Evolutionary conservation across 176 grass and related monocot genomes (phyloP), one percentile per base, ranked within the genome.

Genomic region (Oryza australiensis): DNA sequence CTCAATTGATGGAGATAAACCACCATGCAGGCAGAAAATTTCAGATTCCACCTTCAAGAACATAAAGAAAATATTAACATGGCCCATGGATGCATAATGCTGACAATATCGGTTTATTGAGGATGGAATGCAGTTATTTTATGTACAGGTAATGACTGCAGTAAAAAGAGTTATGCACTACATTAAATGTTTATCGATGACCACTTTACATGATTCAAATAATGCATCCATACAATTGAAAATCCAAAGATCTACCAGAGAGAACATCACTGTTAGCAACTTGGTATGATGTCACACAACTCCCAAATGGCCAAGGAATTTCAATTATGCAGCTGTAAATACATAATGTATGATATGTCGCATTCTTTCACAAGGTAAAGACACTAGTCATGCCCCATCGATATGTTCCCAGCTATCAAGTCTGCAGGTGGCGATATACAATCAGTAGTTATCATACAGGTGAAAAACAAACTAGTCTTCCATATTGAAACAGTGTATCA

Each of bases 11-110:
- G 94, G 94, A 18, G 94, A 97, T 64, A 97, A 87, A 51, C 94
- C 94, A 51, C 94, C 94, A 87, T 97, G 94, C 30, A 97, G 68
- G 65, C 94, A 97, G 87, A 97, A 97, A 89, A 97, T 94, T 88
- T 97, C 94, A 15, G 94, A 97, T 86, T 97, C 94, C 73, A 97
- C 94, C 94, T 97, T 81, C 71, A 86, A 77, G 30, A 81, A 82
- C 40, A 82, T 66, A 75, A 43, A 51, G 5, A 48, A 66, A 62
- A 42, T 78, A 67, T 89, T 45, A 86, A 70, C 23, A 77, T 26
- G 72, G 14, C 29, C 26, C 43, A 1, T 51, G 7, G 12, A 72
- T 8, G 63, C 64, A 57, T 57, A 18, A 85, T 46, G 7, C 20
- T 45, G 5, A 53, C 64, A 80, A 63, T 49, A 35, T n/a, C 45